These are phyloP conservation scores for Phialemoniopsis sp. DNA, from an alignment of 2,329 filamentous ascomycete species.

Conservation along the genomic window DNA sequence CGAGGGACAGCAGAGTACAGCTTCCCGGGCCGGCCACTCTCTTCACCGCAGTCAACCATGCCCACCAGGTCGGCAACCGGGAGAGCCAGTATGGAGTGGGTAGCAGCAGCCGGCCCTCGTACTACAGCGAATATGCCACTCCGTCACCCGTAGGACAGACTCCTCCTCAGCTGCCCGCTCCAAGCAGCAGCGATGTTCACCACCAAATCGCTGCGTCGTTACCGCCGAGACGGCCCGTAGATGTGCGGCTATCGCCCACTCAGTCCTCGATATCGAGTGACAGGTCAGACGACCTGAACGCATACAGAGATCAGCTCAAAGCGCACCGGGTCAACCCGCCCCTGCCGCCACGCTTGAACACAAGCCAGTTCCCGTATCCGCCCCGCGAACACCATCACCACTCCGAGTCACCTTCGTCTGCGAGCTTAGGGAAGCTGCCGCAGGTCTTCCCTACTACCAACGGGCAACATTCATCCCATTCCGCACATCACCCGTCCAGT, in stretches of 20 bases:
- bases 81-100: conserved; percentile 12
- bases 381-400: conserved; percentile 8
- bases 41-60: conserved; percentile 12
- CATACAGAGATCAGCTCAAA: not conserved
- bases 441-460: conserved; percentile 7
- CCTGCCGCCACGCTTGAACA: too few relatives aligned
- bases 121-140: conserved; percentile 22
- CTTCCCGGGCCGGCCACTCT: conserved; percentile 20
- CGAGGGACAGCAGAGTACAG: conserved; percentile 7
- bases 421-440: conserved; percentile 8
- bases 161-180: conserved; percentile 17
- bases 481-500: conserved; percentile 3
- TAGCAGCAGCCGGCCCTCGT: conserved; percentile 8
- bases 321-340: too few relatives aligned
- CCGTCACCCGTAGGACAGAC: conserved; percentile 23
- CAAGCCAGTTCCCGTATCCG: too few relatives aligned
- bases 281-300: conserved; percentile 16
- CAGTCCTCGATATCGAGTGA: conserved; percentile 19
- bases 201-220: not conserved
- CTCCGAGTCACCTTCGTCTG: conserved; percentile 13
- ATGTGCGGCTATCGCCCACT: conserved; percentile 19
- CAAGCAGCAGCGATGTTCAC: conserved; percentile 15
- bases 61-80: conserved; percentile 5
- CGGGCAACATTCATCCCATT: conserved; percentile 7
- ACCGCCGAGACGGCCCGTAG: conserved; percentile 11